Base-by-base conservation (phyloP, 257 asterid species). In the Ballota nigra region DNA sequence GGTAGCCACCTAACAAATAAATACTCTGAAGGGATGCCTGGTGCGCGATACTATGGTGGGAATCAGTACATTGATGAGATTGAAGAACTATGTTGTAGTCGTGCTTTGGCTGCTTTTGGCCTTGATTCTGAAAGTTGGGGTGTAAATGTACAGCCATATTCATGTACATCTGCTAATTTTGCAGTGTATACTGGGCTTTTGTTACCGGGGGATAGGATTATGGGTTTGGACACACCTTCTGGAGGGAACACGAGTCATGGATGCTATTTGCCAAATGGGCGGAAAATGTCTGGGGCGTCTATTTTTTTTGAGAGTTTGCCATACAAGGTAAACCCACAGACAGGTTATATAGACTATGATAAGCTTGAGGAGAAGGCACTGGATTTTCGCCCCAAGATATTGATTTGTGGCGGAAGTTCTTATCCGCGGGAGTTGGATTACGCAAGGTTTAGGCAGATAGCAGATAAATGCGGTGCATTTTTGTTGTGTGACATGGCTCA, bases 191-290 rank as follows among this genome's bases (percentile, higher is more conserved):
- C 99, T 0, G 99, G 97, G 49, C 81, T 95, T 53, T 56, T 95
- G 78, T 77, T 84, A 24, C 99, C 99, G 0, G 97, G 98, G 73
- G 99, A 95, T 83, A 75, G 99, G 80, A 95, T 95, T 63, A 95
- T 95, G 98, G 99, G 99, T 31, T 79, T 95, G 86, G 99, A 95
- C 80, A 86, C 98, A 4, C 99, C 99, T 6, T 89, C 96, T 38
- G 99, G 99, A 31, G 99, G 99, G 40, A 92, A 95, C 71, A 85
- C 98, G 12, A 95, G 98, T 75, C 99, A 95, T 40, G 99, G 99
- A n/a, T 95, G 86, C 71, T 95, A 88, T 79, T 77, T 88, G 57
- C 98, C 99, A 0, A 92, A 92, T 76, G 99, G 99, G 60, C 86
- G 97, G 81, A 95, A 92, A 79, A 90, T 95, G 70, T 92, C 98